A percentile compares a stretch with the other conserved stretches of the same genome.
phyloP scores from a whole-genome alignment of 228 moss, liverwort and hornwort genomes.

The Sphagnum magellanicum region DNA sequence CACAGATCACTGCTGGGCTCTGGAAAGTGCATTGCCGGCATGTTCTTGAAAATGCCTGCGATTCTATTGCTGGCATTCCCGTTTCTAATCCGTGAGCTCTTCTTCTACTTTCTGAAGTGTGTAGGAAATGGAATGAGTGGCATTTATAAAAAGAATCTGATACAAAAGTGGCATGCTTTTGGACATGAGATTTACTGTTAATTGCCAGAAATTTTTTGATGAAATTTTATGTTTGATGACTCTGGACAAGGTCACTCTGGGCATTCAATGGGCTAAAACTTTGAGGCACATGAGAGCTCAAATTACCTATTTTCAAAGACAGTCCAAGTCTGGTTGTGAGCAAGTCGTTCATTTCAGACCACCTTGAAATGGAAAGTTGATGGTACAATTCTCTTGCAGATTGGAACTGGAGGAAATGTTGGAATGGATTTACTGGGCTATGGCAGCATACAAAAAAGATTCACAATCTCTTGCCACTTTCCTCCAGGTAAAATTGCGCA shows the following conservation, averaged over 20 bases:
- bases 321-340: too few relatives aligned
- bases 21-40: slow-evolving; percentile 45
- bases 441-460: slow-evolving; percentile 49
- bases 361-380: background rate
- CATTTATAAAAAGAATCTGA: background rate
- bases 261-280: background rate
- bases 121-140: background rate
- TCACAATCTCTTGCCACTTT: slow-evolving; percentile 14
- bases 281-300: too few relatives aligned
- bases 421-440: slow-evolving; percentile 49
- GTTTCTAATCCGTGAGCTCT: slow-evolving; percentile 24
- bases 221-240: background rate
- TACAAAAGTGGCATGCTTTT: background rate
- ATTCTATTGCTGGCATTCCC: slow-evolving; percentile 26
- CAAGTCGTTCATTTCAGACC: too few relatives aligned
- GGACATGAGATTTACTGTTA: background rate
- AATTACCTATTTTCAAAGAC: too few relatives aligned
- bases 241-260: background rate
- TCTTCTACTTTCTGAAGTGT: background rate
- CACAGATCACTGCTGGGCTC: slow-evolving; percentile 50
- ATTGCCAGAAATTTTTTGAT: background rate
- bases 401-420: slow-evolving; percentile 37
- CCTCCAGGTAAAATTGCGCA: slow-evolving; percentile 12
- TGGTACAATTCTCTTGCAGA: slow-evolving; percentile 12
- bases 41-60: slow-evolving; percentile 19